A percentile compares a stretch with the other conserved stretches of the same genome.
phyloP scores from a whole-genome alignment of 306 rosid genomes.

The Lathyrus oleraceus region DNA sequence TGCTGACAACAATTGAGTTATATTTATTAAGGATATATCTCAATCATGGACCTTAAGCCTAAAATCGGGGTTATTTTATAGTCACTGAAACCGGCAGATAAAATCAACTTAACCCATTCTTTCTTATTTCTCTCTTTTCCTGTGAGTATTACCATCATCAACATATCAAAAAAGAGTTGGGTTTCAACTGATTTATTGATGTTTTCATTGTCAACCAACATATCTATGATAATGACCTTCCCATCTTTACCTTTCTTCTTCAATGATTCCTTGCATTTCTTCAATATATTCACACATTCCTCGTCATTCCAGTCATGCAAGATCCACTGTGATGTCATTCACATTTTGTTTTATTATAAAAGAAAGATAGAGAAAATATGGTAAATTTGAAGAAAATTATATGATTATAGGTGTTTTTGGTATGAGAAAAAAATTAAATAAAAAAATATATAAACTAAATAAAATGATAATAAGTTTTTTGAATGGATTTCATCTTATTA shows the following conservation, averaged over 20 bases:
- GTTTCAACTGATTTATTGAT: neutral
- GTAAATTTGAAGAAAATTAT: neutral
- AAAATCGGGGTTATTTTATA: conserved; percentile 17
- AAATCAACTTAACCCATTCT: neutral
- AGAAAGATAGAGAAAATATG: neutral
- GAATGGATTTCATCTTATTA: too few species aligned
- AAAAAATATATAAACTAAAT: too few species aligned
- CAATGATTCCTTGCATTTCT: conserved; percentile 32
- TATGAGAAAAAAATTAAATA: too few species aligned
- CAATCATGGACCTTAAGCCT: neutral
- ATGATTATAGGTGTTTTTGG: too few species aligned
- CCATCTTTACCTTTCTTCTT: neutral
- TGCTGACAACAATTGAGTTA: too few species aligned
- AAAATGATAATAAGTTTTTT: too few species aligned
- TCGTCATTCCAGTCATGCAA: conserved; percentile 33
- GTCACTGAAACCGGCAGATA: neutral
- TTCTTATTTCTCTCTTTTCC: conserved; percentile 23
- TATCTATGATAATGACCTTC: conserved; percentile 28
- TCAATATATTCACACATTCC: conserved; percentile 22
- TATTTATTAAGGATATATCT: neutral
- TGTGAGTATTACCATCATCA: neutral
- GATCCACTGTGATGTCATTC: conserved; percentile 21
- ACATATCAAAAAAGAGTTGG: conserved; percentile 8
- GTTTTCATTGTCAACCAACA: neutral
- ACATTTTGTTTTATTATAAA: neutral